Evolutionary conservation across 805 yeast species (phyloP).

Genomic region (Babjeviella inositovora): DNA sequence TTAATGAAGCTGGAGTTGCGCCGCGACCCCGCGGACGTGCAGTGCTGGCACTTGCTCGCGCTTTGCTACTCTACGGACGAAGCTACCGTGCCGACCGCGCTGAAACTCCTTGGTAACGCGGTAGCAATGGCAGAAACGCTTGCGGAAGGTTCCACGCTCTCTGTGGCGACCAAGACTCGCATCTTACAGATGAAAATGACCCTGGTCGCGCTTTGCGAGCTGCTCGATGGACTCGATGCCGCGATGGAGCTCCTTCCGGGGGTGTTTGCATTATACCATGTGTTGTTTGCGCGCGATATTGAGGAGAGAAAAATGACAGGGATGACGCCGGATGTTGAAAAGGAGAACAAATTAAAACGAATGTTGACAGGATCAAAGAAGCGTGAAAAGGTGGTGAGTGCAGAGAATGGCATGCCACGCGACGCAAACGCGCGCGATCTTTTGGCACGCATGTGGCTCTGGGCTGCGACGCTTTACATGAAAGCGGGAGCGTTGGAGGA

Average conservation of each 20-base stretch:
- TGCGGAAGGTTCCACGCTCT: conserved; percentile 3
- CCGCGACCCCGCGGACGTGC: conserved; percentile 3
- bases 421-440: conserved; percentile 16
- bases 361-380: conserved; percentile 1
- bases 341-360: conserved; percentile 1
- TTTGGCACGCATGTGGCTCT: conserved; percentile 57
- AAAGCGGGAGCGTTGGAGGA: conserved; percentile 37
- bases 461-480: conserved; percentile 51
- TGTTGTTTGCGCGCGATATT: conserved; percentile 20
- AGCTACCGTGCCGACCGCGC: conserved; percentile 2
- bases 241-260: conserved; percentile 54
- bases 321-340: conserved; percentile 6
- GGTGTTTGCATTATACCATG: conserved; percentile 40
- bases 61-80: conserved; percentile 3
- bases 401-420: conserved; percentile 5
- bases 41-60: conserved; percentile 3
- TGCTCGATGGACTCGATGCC: conserved; percentile 35
- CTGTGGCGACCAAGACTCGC: conserved; percentile 18
- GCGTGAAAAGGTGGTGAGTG: conserved; percentile 4
- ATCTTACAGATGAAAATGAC: conserved; percentile 60
- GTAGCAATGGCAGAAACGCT: conserved; percentile 4
- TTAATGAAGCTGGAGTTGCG: conserved; percentile 2
- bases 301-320: conserved; percentile 1
- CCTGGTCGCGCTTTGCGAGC: conserved; percentile 53
- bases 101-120: conserved; percentile 5